Conservation (phyloP, 2,329 filamentous ascomycete genomes). For the Aspergillus ochraceus region DNA sequence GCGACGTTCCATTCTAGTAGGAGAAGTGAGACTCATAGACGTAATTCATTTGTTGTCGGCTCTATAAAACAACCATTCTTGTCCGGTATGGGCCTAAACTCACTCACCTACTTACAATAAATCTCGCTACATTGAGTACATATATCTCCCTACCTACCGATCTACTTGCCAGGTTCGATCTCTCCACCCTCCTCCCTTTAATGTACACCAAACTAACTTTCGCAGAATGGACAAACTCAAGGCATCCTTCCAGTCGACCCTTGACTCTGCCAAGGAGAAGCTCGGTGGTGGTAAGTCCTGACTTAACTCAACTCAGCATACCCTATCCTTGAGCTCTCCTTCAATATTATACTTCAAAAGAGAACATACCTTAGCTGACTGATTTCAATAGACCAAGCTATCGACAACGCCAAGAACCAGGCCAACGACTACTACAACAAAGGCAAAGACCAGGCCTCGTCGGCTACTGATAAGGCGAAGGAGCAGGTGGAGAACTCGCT, state of each 20-base stretch:
- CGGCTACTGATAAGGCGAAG: constrained; percentile 4
- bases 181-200: neutral
- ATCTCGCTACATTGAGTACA: neutral
- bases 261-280: neutral
- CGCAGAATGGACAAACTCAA: neutral
- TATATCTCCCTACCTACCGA: neutral
- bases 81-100: neutral
- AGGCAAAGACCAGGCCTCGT: constrained; percentile 8
- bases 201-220: too few species aligned
- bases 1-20: neutral
- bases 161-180: neutral
- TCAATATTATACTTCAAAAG: too few species aligned
- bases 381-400: neutral
- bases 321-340: neutral
- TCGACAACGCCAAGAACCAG: constrained; percentile 3
- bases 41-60: neutral
- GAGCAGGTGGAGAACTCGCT: neutral
- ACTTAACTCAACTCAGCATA: neutral
- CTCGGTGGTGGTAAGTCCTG: neutral
- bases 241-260: neutral
- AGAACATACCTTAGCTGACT: neutral
- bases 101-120: neutral
- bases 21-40: neutral
- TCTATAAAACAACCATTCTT: neutral
- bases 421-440: constrained; percentile 2